Percentiles rank a stretch among this genome's conserved stretches.
Evolutionary conservation across 768 basidiomycete species (phyloP).

Genomic region (Sporobolomyces pararoseus): DNA sequence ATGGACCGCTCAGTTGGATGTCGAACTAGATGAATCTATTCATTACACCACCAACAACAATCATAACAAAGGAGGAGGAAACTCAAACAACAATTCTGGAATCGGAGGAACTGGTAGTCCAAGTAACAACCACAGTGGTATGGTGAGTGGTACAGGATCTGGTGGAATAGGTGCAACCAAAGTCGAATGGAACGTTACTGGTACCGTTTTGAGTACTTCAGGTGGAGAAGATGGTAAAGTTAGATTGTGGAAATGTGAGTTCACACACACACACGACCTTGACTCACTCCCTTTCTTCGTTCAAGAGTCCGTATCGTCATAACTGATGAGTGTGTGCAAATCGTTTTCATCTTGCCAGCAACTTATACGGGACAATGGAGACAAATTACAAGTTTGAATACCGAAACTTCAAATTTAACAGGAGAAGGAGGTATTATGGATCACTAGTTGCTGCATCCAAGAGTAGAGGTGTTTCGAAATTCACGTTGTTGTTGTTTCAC

Average conservation of each 20-base stretch:
- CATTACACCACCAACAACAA: not conserved
- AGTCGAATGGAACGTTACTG: constrained; percentile 87
- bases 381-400: constrained; percentile 26
- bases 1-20: constrained; percentile 74
- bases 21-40: constrained; percentile 75
- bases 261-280: too few relatives aligned
- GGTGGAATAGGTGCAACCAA: constrained; percentile 60
- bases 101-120: constrained; percentile 10
- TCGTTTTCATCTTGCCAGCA: too few relatives aligned
- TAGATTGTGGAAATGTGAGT: constrained; percentile 65
- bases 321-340: too few relatives aligned
- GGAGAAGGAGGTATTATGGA: constrained; percentile 11
- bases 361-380: constrained; percentile 38
- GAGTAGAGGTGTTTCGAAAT: too few relatives aligned
- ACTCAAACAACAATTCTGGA: constrained; percentile 51
- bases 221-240: constrained; percentile 60
- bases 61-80: not conserved
- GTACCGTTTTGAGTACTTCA: constrained; percentile 75
- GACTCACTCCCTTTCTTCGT: not conserved
- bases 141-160: constrained; percentile 51
- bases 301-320: too few relatives aligned
- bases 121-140: too few relatives aligned
- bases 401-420: constrained; percentile 8
- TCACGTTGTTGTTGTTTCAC: not conserved
- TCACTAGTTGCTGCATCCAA: constrained; percentile 6